Evolutionary conservation across 2,329 filamentous ascomycete genomes (phyloP).

Genomic region (Cordyceps javanica): DNA sequence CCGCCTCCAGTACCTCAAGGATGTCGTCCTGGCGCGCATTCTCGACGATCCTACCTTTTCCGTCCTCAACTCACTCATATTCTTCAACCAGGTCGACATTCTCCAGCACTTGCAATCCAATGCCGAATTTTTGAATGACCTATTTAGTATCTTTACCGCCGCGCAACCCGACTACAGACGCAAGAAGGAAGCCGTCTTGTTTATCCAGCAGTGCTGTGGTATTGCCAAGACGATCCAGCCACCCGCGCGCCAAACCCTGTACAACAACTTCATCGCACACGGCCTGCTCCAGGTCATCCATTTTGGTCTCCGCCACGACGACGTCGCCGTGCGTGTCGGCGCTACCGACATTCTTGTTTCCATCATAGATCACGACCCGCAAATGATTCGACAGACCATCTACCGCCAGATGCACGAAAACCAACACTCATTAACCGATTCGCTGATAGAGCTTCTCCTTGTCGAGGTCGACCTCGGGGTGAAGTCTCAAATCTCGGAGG

Average conservation of each 20-base stretch:
- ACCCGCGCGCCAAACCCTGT: constrained; percentile 71
- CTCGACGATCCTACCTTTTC: constrained; percentile 97
- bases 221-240: constrained; percentile 94
- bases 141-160: constrained; percentile 78
- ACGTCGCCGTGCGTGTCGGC: constrained; percentile 80
- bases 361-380: constrained; percentile 90
- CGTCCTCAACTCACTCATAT: constrained; percentile 94
- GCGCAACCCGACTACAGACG: constrained; percentile 59
- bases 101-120: constrained; percentile 90
- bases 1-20: constrained; percentile 91
- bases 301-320: constrained; percentile 79
- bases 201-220: constrained; percentile 92
- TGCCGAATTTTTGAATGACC: constrained; percentile 67
- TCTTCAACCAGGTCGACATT: constrained; percentile 98
- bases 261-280: constrained; percentile 82
- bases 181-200: constrained; percentile 90
- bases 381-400: constrained; percentile 89
- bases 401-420: constrained; percentile 89
- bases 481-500: constrained; percentile 91
- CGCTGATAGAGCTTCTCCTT: constrained; percentile 82
- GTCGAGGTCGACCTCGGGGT: constrained; percentile 90
- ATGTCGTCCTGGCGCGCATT: constrained; percentile 94
- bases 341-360: constrained; percentile 91
- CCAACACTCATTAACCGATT: constrained; percentile 79
- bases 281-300: constrained; percentile 87